Evolutionary conservation across 768 basidiomycete genomes (phyloP).

Genomic region (Boletus tomentosulus): DNA sequence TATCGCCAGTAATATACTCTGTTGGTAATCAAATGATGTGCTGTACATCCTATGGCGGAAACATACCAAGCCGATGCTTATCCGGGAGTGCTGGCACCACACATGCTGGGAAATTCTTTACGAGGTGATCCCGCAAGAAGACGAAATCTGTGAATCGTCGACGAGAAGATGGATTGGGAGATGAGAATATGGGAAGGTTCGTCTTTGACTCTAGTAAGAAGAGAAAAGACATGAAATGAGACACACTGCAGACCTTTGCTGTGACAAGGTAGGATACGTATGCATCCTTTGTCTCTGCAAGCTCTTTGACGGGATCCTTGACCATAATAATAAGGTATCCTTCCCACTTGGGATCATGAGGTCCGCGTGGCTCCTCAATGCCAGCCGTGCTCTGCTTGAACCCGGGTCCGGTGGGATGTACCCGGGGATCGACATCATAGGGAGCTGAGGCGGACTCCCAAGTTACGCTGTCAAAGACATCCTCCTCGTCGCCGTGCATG

Average conservation of each 20-base stretch:
- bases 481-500: slow-evolving; percentile 85
- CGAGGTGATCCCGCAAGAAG: slow-evolving; percentile 84
- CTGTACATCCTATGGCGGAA: background rate
- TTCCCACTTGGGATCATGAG: slow-evolving; percentile 88
- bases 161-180: slow-evolving; percentile 67
- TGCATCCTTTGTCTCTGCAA: slow-evolving; percentile 95
- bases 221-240: background rate
- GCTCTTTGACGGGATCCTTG: slow-evolving; percentile 91
- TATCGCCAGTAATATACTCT: slow-evolving; percentile 98
- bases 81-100: slow-evolving; percentile 97
- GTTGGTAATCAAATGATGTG: slow-evolving; percentile 5
- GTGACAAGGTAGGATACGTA: slow-evolving; percentile 93
- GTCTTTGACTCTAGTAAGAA: slow-evolving; percentile 53
- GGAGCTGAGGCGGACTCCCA: slow-evolving; percentile 76
- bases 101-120: slow-evolving; percentile 91
- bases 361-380: slow-evolving; percentile 56
- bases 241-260: slow-evolving; percentile 62
- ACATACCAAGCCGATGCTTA: slow-evolving; percentile 91
- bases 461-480: slow-evolving; percentile 87
- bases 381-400: slow-evolving; percentile 79
- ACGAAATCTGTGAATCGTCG: slow-evolving; percentile 97
- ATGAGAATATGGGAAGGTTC: slow-evolving; percentile 82
- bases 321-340: slow-evolving; percentile 80
- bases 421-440: slow-evolving; percentile 42
- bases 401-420: slow-evolving; percentile 56